Base-by-base conservation (phyloP, 2,329 filamentous ascomycete species). In the Cyphellophora europaea region DNA sequence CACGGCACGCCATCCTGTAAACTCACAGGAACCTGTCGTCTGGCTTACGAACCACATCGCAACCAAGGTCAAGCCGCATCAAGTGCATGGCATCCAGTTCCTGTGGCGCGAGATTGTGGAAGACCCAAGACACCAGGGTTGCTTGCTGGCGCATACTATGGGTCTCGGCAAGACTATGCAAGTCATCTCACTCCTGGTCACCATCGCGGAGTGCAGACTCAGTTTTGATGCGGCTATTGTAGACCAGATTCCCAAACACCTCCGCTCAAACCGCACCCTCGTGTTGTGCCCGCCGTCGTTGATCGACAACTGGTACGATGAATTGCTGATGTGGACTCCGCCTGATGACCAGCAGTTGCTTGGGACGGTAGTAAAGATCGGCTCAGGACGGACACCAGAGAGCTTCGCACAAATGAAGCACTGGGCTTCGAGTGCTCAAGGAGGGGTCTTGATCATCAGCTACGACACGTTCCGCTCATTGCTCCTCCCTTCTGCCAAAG, bases 91-190 rank as follows among this genome's bases (percentile, higher is more conserved):
- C 2, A 75, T 94, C 13, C 78, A 79, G 8, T 94, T 94, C 57
- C 73, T 95, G 66, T 95, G 88, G 86, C 78, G 86, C 46, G 81
- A 89, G 44, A 64, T 94, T 29, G 73, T 89, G 5, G 67, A 71
- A 19, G 71, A 77, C 36, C 61, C 67, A 3, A 61, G 65, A 4
- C 67, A 69, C 12, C 78, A 87, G 55, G 87, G 87, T 2, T 93
- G 84, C 52, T 67, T 93, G 10, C 66, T 94, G 13, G 82, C 87
- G 5, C 87, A 94, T 54, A 85, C 83, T 0, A 94, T 94, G 87
- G 88, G 88, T 2, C 62, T 94, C 2, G 87, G 87, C 11, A 95
- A 94, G 62, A 93, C 87, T 0, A 86, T 93, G 79, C 87, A 94
- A 61, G 74, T 86, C 5, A 85, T 94, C 40, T 82, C 85, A 1